Evolutionary conservation across 129 eudicot genomes (phyloP).

Genomic region (Pittosporum tobira): DNA sequence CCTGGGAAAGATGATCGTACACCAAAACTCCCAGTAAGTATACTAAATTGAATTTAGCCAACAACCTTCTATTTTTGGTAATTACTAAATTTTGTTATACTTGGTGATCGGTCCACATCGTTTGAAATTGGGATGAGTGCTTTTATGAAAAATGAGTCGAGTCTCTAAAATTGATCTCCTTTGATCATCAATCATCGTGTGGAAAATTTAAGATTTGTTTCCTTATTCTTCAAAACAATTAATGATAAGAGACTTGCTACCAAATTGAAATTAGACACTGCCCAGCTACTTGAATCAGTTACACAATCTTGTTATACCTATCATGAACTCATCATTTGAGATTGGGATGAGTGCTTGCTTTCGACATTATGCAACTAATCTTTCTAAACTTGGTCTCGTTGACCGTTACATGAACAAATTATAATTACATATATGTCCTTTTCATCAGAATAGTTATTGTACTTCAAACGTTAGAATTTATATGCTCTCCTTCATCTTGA

Average conservation of each 20-base stretch:
- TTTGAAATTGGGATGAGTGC: background rate
- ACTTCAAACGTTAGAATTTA: no score
- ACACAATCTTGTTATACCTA: background rate
- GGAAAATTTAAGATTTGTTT: no score
- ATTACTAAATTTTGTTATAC: background rate
- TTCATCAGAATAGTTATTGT: no score
- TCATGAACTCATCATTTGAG: background rate
- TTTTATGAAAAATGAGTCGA: background rate
- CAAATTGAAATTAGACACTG: background rate
- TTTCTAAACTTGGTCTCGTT: background rate
- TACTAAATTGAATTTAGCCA: background rate
- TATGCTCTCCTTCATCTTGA: no score
- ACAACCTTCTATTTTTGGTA: background rate
- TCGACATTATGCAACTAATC: background rate
- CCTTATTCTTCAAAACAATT: no score
- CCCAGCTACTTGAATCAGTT: background rate
- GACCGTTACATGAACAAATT: no score
- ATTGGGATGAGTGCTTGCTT: background rate
- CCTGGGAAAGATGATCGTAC: constrained; percentile 13
- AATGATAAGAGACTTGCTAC: no score
- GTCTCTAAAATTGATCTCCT: background rate
- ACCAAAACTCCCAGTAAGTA: constrained; percentile 19
- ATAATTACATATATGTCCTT: no score
- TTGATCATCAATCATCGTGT: no score
- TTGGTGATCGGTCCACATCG: background rate